These are phyloP conservation scores for Cokeromyces recurvatus DNA, from an alignment of 371 early-diverging fungal genomes.

Conservation along the genomic window DNA sequence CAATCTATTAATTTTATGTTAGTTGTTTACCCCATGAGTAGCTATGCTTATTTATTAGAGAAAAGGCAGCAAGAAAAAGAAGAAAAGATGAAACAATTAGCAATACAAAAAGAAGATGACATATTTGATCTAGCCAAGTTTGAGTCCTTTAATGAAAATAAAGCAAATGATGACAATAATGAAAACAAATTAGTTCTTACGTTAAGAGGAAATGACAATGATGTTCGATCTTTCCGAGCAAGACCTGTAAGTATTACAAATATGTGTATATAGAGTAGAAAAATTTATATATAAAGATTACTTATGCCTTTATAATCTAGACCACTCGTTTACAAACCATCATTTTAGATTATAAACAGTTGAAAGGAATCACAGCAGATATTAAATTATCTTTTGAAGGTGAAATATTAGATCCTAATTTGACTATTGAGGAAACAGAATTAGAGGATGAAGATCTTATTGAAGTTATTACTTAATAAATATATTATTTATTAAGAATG, in stretches of 20 bases:
- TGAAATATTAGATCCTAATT: conserved; percentile 19
- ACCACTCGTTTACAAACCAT: too few relatives aligned
- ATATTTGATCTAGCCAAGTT: too few relatives aligned
- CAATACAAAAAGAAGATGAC: not conserved
- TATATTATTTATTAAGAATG: not conserved
- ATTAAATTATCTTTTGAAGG: conserved; percentile 31
- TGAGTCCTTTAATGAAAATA: too few relatives aligned
- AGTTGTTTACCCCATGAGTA: conserved; percentile 31
- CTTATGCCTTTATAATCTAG: too few relatives aligned
- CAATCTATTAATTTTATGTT: too few relatives aligned
- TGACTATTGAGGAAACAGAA: conserved; percentile 26
- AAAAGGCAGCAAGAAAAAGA: conserved; percentile 15
- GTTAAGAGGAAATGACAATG: too few relatives aligned
- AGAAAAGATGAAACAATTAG: conserved; percentile 7
- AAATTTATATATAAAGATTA: too few relatives aligned
- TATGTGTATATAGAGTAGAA: too few relatives aligned
- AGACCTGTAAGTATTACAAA: too few relatives aligned
- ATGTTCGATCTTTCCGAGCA: too few relatives aligned
- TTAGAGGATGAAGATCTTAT: conserved; percentile 40
- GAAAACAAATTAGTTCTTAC: too few relatives aligned
- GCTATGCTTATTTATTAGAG: conserved; percentile 16
- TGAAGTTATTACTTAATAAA: conserved; percentile 19
- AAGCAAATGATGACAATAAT: too few relatives aligned
- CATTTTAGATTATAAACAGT: conserved; percentile 2
- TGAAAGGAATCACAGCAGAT: not conserved